Conservation (phyloP, 768 basidiomycete genomes). For the Lentinula boryana region DNA sequence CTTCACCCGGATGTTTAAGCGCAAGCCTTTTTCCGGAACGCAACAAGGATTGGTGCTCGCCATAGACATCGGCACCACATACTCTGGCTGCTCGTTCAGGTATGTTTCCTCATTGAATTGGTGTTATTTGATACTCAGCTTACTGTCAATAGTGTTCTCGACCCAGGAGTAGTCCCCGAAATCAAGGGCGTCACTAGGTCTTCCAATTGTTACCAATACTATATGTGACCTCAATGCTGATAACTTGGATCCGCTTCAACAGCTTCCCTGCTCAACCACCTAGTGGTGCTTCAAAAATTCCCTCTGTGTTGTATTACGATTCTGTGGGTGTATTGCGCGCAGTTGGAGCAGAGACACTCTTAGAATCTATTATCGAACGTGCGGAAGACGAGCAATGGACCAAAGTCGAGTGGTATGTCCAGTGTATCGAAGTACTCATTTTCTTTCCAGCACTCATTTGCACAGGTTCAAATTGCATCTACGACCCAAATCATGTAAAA, state of each 20-base stretch:
- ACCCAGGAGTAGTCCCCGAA: constrained; percentile 32
- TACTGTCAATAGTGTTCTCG: constrained; percentile 24
- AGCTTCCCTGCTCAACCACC: constrained; percentile 45
- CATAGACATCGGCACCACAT: constrained; percentile 25
- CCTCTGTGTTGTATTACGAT: constrained; percentile 43
- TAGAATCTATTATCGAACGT: constrained; percentile 26
- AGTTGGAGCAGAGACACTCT: constrained; percentile 36
- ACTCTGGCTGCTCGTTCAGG: constrained; percentile 27
- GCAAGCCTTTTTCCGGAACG: constrained; percentile 25
- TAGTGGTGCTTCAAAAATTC: constrained; percentile 42
- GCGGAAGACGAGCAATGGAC: constrained; percentile 39
- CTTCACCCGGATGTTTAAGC: constrained; percentile 2
- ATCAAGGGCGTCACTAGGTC: constrained; percentile 13
- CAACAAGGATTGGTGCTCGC: constrained; percentile 21
- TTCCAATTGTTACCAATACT: not conserved
- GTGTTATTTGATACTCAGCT: not conserved
- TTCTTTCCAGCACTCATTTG: not conserved
- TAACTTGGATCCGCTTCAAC: not conserved
- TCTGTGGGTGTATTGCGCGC: constrained; percentile 30
- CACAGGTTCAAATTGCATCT: constrained; percentile 34
- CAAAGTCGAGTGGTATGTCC: constrained; percentile 38
- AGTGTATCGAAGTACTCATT: constrained; percentile 6
- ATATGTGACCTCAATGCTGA: not conserved
- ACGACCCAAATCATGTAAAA: constrained; percentile 18
- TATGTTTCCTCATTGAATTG: not conserved